phyloP scores from a whole-genome alignment of 2,329 filamentous ascomycete genomes.

The Paraphoma chrysanthemicola region DNA sequence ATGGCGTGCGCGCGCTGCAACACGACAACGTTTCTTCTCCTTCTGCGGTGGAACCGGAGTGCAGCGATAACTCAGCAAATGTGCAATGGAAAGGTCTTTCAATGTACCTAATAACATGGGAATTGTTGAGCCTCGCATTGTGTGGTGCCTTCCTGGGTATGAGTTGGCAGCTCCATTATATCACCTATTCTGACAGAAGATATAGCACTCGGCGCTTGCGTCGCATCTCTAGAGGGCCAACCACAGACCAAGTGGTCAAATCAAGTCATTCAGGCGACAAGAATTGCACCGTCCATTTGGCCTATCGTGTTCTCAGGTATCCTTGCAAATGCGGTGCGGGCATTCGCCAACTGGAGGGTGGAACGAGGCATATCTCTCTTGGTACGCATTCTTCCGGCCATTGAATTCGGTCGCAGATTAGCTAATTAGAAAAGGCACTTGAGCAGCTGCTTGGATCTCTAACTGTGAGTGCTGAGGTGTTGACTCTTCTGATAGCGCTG shows the following conservation, averaged over 20 bases:
- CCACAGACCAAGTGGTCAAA: background rate
- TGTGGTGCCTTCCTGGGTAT: background rate
- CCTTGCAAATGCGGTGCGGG: slow-evolving; percentile 9
- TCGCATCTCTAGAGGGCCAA: background rate
- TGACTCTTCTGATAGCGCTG: too few species aligned
- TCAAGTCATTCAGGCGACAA: slow-evolving; percentile 7
- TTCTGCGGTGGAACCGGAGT: background rate
- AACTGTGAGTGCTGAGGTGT: background rate
- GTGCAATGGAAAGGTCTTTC: background rate
- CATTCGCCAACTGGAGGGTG: slow-evolving; percentile 11
- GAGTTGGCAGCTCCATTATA: background rate
- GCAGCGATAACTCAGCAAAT: background rate
- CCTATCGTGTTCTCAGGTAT: slow-evolving; percentile 14
- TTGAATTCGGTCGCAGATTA: background rate
- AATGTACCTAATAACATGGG: background rate
- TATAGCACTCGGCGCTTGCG: background rate
- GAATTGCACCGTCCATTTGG: slow-evolving; percentile 11
- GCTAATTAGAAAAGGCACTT: slow-evolving; percentile 1
- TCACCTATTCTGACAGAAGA: background rate
- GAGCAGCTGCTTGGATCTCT: slow-evolving; percentile 11
- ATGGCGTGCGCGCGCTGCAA: background rate
- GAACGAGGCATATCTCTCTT: slow-evolving; percentile 10
- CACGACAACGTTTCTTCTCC: background rate
- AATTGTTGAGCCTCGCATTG: background rate
- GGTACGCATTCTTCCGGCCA: background rate